Conservation (phyloP, 2,329 filamentous ascomycete genomes). For the Geoglossum cookeanum region DNA sequence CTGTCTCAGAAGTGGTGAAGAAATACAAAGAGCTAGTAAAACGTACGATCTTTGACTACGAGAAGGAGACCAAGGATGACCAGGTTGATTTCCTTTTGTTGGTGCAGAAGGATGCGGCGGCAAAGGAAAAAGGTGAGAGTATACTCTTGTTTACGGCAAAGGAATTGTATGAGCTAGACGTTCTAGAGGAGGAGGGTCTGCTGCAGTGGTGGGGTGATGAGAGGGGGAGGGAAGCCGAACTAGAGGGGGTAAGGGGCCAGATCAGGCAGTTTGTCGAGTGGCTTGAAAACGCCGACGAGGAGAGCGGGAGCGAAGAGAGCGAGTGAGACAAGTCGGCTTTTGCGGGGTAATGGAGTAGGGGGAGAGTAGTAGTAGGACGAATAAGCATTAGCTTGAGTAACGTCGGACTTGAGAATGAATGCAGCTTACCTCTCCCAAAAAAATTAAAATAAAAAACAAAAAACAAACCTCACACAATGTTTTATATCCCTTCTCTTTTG, state of each 20-base stretch:
- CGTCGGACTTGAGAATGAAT: too few relatives aligned
- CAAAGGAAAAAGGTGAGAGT: conserved; percentile 40
- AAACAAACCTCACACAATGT: too few relatives aligned
- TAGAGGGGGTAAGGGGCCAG: conserved; percentile 52
- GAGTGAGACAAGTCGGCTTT: conserved; percentile 10
- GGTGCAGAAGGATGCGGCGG: conserved; percentile 60
- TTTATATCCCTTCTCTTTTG: too few relatives aligned
- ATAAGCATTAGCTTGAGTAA: too few relatives aligned
- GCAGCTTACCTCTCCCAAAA: too few relatives aligned
- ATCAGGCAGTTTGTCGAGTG: conserved; percentile 68
- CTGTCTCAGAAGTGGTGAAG: conserved; percentile 43
- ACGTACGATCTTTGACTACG: conserved; percentile 38
- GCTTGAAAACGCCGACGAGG: conserved; percentile 57
- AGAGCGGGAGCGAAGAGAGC: conserved; percentile 48
- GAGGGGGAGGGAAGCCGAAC: conserved; percentile 45
- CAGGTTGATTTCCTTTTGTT: conserved; percentile 73
- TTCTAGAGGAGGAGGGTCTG: conserved; percentile 78
- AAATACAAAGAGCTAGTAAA: conserved; percentile 43
- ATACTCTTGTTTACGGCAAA: conserved; percentile 65
- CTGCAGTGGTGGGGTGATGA: conserved; percentile 73
- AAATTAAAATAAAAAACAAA: too few relatives aligned
- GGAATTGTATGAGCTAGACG: conserved; percentile 66
- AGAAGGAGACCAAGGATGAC: conserved; percentile 35
- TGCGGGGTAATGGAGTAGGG: too few relatives aligned
- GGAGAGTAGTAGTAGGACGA: too few relatives aligned